Evolutionary conservation across 805 yeast genomes (phyloP).

Genomic region (Metschnikowia baotianmanensis): DNA sequence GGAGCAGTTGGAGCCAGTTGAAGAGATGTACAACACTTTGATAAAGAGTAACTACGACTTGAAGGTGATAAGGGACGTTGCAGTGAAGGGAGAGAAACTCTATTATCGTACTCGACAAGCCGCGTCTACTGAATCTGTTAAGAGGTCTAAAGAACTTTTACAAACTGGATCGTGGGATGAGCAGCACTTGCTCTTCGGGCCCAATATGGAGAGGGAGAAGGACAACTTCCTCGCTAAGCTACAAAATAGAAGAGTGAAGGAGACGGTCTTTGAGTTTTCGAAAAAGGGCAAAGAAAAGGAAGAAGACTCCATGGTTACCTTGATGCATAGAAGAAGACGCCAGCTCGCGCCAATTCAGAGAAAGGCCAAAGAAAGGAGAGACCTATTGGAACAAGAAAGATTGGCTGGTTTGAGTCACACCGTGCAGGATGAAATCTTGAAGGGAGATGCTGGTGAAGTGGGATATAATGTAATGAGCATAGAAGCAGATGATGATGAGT

Average conservation of each 20-base stretch:
- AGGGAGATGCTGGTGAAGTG: conserved; percentile 47
- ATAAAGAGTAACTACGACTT: conserved; percentile 68
- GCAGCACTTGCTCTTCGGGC: conserved; percentile 76
- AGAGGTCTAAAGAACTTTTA: conserved; percentile 76
- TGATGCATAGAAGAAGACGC: conserved; percentile 83
- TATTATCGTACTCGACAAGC: conserved; percentile 82
- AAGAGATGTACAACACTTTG: conserved; percentile 67
- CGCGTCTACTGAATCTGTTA: conserved; percentile 83
- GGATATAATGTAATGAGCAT: conserved; percentile 45
- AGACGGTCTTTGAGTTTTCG: conserved; percentile 91
- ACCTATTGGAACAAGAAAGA: conserved; percentile 68
- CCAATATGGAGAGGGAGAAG: conserved; percentile 71
- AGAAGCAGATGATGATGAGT: conserved; percentile 44
- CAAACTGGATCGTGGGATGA: conserved; percentile 80
- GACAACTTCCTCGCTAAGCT: conserved; percentile 68
- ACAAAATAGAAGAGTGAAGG: conserved; percentile 67
- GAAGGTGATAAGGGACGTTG: conserved; percentile 60
- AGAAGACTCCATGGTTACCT: conserved; percentile 67
- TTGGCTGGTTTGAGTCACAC: conserved; percentile 70
- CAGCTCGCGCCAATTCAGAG: conserved; percentile 88
- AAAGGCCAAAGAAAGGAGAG: conserved; percentile 68
- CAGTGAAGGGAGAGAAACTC: conserved; percentile 83
- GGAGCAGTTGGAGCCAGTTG: conserved; percentile 60
- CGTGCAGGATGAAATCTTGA: conserved; percentile 70
- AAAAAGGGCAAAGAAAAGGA: conserved; percentile 44